Base-by-base conservation (phyloP, 306 rosid genomes). In the Senna siamea region DNA sequence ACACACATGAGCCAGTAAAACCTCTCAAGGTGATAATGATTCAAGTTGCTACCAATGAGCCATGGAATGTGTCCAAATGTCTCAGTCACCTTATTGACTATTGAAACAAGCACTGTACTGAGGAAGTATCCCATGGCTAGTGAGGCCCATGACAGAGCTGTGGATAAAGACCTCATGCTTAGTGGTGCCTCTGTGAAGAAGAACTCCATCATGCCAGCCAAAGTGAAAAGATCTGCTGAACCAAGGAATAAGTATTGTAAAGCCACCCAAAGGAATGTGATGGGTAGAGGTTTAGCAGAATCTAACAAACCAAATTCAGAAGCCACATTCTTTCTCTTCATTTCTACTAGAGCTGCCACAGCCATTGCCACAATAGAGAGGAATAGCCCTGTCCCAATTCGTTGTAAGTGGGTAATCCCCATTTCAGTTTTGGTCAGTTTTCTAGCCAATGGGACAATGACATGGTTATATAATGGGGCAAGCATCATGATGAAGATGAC, bases 171-270 rank as follows among this genome's bases (percentile, higher is more conserved):
- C 57, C 94, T 76, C 96, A 88, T 90, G 63, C 89, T 80, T 35
- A 69, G 38, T 8, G 98, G 93, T 35, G 98, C 95, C 60, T 93
- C 96, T 0, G 95, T 90, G 84, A 88, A 90, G 86, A 93, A 93
- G 34, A 93, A 90, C 59, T 93, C 98, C 91, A 90, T 79, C 89
- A 85, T 80, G 0, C 94, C 98, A 6, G 95, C 96, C 79, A 90
- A 43, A 2, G 93, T 90, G 86, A 90, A 87, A 35, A 90, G 86
- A 64, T 93, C 96, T 9, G 95, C 96, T 0, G 96, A 88, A 2
- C 96, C 98, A 35, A 92, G 76, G 44, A 93, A 89, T 62, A 89
- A 58, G 72, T 85, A 93, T 66, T 93, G 93, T 6, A 89, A 60
- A 0, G 91, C 92, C 52, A 92, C 68, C 96, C 95, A 90, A 1